phyloP scores from a whole-genome alignment of 2,329 filamentous ascomycete genomes.

The Rhytidhysteron rufulum region DNA sequence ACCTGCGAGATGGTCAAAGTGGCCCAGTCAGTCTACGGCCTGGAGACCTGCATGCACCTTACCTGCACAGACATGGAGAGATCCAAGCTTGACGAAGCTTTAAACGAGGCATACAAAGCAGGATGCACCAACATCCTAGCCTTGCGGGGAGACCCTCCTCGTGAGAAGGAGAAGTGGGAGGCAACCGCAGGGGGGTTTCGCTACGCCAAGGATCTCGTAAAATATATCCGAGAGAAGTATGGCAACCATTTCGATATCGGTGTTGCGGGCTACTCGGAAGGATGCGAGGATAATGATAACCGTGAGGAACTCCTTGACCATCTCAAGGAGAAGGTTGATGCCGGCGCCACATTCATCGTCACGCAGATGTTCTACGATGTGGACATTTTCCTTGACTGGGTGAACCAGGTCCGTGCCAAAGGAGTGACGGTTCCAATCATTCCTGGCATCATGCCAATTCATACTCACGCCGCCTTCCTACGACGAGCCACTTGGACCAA shows the following conservation, averaged over 20 bases:
- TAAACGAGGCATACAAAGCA: constrained; percentile 84
- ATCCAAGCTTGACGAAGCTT: constrained; percentile 83
- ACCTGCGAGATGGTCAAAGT: constrained; percentile 98
- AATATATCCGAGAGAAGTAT: constrained; percentile 74
- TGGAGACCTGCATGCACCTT: constrained; percentile 98
- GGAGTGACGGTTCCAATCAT: constrained; percentile 83
- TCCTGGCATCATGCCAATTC: constrained; percentile 88
- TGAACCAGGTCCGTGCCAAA: constrained; percentile 75
- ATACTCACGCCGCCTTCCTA: constrained; percentile 89
- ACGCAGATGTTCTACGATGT: constrained; percentile 99
- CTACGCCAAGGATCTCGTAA: constrained; percentile 88
- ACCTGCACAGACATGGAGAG: constrained; percentile 98
- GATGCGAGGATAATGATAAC: constrained; percentile 87
- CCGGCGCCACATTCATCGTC: constrained; percentile 87
- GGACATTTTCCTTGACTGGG: constrained; percentile 92
- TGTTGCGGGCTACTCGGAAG: constrained; percentile 94
- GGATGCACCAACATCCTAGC: constrained; percentile 98
- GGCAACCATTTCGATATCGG: constrained; percentile 95
- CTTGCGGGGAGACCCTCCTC: constrained; percentile 84
- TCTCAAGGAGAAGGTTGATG: constrained; percentile 95
- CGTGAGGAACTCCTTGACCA: constrained; percentile 83
- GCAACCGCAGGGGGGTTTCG: constrained; percentile 81
- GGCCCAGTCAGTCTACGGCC: constrained; percentile 88
- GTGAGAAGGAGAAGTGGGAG: constrained; percentile 92
- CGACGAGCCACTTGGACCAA: constrained; percentile 89